Conservation (phyloP, 176 grass and related monocot genomes). For the Secale cereale region DNA sequence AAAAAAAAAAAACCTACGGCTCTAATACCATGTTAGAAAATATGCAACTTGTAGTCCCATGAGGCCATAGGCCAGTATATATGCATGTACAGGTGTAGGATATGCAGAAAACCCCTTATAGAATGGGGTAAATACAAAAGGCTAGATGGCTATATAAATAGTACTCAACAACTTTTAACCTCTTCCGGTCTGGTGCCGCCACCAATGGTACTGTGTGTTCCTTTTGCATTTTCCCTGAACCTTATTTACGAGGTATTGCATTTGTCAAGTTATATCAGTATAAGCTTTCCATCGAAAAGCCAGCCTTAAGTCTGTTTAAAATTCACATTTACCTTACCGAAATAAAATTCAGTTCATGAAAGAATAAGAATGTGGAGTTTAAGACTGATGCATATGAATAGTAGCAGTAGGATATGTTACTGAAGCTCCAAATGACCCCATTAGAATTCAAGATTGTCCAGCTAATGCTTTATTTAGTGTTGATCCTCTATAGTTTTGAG, state of each 20-base stretch:
- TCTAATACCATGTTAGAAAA: too few relatives aligned
- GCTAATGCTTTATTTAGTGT: neutral
- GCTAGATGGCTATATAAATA: too few relatives aligned
- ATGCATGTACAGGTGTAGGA: too few relatives aligned
- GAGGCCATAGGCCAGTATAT: too few relatives aligned
- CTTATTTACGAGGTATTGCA: slow-evolving; percentile 2
- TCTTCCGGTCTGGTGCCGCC: neutral
- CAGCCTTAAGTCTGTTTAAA: neutral
- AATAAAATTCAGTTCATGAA: slow-evolving; percentile 19
- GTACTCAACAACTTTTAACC: neutral
- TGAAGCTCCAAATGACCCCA: neutral
- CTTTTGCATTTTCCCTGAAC: neutral
- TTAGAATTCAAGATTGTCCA: neutral
- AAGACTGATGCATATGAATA: neutral
- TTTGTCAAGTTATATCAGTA: neutral
- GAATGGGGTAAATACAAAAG: too few relatives aligned
- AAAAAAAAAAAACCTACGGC: too few relatives aligned
- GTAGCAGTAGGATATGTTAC: neutral
- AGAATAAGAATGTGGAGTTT: slow-evolving; percentile 2
- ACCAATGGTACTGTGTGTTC: neutral
- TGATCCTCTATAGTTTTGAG: neutral
- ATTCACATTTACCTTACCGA: slow-evolving; percentile 19
- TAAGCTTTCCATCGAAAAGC: neutral
- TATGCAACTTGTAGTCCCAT: too few relatives aligned
- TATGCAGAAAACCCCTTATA: too few relatives aligned